A percentile compares a stretch with the other conserved stretches of the same genome.
phyloP scores from a whole-genome alignment of 331 rosid genomes.

The Ulmus americana region DNA sequence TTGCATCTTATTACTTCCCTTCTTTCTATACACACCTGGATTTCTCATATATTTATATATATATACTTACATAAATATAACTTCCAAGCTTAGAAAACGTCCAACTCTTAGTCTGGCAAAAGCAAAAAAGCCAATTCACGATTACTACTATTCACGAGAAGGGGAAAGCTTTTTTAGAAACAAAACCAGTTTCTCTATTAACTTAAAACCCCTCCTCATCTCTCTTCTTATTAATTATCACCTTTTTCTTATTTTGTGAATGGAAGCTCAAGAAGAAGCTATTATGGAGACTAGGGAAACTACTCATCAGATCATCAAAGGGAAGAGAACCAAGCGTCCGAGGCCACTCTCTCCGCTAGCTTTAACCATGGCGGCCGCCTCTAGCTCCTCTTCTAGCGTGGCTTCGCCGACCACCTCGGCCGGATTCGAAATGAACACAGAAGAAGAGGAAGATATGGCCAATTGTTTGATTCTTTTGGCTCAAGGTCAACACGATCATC shows the following conservation, averaged over 20 bases:
- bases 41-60: constrained; percentile 1
- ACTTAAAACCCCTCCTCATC: constrained; percentile 8
- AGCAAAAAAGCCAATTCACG: constrained; percentile 29
- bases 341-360: constrained; percentile 43
- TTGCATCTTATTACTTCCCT: constrained; percentile 43
- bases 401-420: constrained; percentile 25
- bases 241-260: not conserved
- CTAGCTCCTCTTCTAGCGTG: constrained; percentile 27
- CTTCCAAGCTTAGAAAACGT: constrained; percentile 51
- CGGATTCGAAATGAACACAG: constrained; percentile 18
- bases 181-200: constrained; percentile 7
- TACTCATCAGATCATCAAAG: constrained; percentile 32
- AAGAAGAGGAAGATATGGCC: constrained; percentile 69
- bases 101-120: constrained; percentile 37
- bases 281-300: constrained; percentile 3
- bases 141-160: constrained; percentile 38
- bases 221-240: constrained; percentile 18
- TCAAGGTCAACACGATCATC: constrained; percentile 30
- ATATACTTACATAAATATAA: constrained; percentile 35
- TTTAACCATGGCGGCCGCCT: constrained; percentile 32
- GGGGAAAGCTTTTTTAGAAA: constrained; percentile 17
- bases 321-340: constrained; percentile 74
- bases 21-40: constrained; percentile 26
- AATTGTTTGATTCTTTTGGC: constrained; percentile 80
- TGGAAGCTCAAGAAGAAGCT: constrained; percentile 22